Conservation (phyloP, 768 basidiomycete species). For the Boletus subparvulus region DNA sequence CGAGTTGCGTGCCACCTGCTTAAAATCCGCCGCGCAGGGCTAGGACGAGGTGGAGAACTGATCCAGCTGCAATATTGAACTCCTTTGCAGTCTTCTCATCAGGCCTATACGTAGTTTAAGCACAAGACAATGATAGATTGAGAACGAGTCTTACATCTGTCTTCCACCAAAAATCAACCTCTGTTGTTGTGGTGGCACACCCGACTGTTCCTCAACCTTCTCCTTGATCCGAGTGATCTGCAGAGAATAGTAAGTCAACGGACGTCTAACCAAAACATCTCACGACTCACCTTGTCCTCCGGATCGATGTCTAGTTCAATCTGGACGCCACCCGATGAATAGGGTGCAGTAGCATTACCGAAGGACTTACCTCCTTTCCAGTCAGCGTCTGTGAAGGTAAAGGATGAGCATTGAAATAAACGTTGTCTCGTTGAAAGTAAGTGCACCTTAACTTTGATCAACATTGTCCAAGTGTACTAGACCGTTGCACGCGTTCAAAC, state of each 20-base stretch:
- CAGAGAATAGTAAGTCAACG: not conserved
- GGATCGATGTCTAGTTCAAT: conserved; percentile 95
- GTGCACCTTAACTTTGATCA: conserved; percentile 28
- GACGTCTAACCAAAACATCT: not conserved
- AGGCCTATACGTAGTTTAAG: conserved; percentile 47
- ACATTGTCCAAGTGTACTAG: conserved; percentile 14
- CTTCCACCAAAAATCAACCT: conserved; percentile 90
- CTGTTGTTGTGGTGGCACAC: conserved; percentile 95
- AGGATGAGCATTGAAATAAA: not conserved
- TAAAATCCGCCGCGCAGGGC: conserved; percentile 88
- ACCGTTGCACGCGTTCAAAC: not conserved
- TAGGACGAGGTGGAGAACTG: conserved; percentile 91
- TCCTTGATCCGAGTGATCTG: conserved; percentile 95
- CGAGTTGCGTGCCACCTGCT: conserved; percentile 4
- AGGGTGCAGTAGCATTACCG: not conserved
- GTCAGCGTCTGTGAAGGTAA: conserved; percentile 49
- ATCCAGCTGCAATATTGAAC: conserved; percentile 79
- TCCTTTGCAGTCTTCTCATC: conserved; percentile 91
- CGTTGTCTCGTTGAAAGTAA: not conserved
- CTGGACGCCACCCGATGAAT: conserved; percentile 37
- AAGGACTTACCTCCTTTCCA: conserved; percentile 81
- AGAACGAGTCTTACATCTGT: conserved; percentile 69
- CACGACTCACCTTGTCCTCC: conserved; percentile 69
- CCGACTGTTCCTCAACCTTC: conserved; percentile 97
- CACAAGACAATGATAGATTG: not conserved